A percentile compares a stretch with the other conserved stretches of the same genome.
Evolutionary conservation across 1,284 basidiomycete genomes (phyloP).

Genomic region (Leccinum solheimii): DNA sequence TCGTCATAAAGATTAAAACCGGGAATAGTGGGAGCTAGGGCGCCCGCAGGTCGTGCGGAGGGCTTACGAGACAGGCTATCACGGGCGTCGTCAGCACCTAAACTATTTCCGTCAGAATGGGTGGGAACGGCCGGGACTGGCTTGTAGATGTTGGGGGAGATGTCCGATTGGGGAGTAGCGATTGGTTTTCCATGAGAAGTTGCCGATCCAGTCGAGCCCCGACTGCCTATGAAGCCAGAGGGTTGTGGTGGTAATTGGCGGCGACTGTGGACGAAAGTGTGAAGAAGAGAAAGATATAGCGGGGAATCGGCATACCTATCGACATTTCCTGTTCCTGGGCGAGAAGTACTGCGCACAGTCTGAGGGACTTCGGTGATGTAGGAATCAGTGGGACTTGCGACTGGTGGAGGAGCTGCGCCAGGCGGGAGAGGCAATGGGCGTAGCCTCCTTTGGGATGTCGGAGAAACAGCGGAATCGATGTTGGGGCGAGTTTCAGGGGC

Average conservation of each 20-base stretch:
- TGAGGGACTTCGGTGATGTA: slow-evolving; percentile 20
- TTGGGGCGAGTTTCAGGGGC: slow-evolving; percentile 23
- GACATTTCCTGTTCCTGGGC: slow-evolving; percentile 27
- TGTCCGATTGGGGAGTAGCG: slow-evolving; percentile 21
- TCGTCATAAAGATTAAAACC: slow-evolving; percentile 33
- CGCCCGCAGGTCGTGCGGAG: slow-evolving; percentile 37
- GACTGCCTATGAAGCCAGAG: slow-evolving; percentile 12
- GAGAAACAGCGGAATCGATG: slow-evolving; percentile 33
- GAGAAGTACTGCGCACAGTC: slow-evolving; percentile 19
- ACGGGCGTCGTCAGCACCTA: slow-evolving; percentile 18
- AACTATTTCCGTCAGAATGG: slow-evolving; percentile 11
- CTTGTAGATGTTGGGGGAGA: slow-evolving; percentile 31
- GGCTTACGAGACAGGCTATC: slow-evolving; percentile 23
- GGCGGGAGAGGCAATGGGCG: slow-evolving; percentile 36
- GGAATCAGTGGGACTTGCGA: slow-evolving; percentile 20
- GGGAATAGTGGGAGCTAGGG: slow-evolving; percentile 36
- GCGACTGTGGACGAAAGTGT: slow-evolving; percentile 19
- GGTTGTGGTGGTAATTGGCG: slow-evolving; percentile 31
- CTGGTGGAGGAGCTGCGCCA: slow-evolving; percentile 15
- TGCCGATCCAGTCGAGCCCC: slow-evolving; percentile 25
- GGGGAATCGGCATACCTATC: slow-evolving; percentile 24
- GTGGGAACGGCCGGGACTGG: slow-evolving; percentile 33
- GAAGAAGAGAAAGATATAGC: neutral
- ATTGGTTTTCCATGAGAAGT: slow-evolving; percentile 21
- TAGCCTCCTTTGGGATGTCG: slow-evolving; percentile 36